Conservation (phyloP, 441 rosid species). For the Mallotus repandus region DNA sequence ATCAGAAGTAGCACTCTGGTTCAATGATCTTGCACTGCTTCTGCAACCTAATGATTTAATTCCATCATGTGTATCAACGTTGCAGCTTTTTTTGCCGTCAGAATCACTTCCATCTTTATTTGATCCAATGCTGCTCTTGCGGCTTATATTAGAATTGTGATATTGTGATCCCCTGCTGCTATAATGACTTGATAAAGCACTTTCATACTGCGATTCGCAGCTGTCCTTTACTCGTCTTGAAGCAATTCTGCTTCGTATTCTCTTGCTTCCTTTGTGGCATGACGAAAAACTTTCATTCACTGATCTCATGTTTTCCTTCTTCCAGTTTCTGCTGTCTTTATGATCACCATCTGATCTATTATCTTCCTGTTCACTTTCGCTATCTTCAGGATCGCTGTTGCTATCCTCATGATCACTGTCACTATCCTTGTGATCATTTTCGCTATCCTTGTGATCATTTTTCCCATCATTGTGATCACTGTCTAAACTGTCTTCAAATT, state of each 20-base stretch:
- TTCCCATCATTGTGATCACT: neutral
- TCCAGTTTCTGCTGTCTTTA: neutral
- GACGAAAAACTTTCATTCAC: conserved; percentile 26
- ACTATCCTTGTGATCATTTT: neutral
- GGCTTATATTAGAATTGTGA: neutral
- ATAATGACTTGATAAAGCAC: neutral
- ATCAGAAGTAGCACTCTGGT: neutral
- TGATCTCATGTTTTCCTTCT: conserved; percentile 18
- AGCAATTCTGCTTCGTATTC: neutral
- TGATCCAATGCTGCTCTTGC: conserved; percentile 4
- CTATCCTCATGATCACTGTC: neutral
- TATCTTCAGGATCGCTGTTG: neutral
- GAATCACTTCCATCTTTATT: neutral
- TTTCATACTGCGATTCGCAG: conserved; percentile 17
- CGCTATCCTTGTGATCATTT: conserved; percentile 1
- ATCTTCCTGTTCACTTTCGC: neutral
- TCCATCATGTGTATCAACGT: conserved; percentile 4
- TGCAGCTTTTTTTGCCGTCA: neutral
- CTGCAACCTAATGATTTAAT: conserved; percentile 18
- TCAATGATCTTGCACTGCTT: conserved; percentile 1
- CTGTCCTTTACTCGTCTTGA: conserved; percentile 30
- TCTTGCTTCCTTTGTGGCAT: conserved; percentile 27
- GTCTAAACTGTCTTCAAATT: conserved; percentile 22
- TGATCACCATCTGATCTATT: too few relatives aligned
- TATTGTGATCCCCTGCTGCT: conserved; percentile 1